Conservation (phyloP, 768 basidiomycete genomes). For the Amanita brunnescens region DNA sequence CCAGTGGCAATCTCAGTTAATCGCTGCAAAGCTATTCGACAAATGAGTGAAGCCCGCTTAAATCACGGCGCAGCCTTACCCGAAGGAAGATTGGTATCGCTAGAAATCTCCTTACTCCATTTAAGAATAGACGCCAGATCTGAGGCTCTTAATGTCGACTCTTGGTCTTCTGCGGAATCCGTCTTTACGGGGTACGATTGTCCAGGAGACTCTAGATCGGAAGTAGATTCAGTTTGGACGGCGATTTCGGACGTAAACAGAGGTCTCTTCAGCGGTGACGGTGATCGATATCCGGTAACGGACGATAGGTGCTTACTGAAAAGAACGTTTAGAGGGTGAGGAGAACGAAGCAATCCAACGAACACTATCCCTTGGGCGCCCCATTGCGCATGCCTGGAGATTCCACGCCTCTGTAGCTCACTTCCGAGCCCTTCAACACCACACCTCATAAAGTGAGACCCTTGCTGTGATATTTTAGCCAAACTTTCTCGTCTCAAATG, state of each 20-base stretch:
- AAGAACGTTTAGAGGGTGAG: background rate
- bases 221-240: slow-evolving; percentile 49
- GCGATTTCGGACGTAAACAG: slow-evolving; percentile 52
- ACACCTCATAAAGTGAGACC: slow-evolving; percentile 55
- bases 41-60: background rate
- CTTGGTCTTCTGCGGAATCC: slow-evolving; percentile 41
- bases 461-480: slow-evolving; percentile 38
- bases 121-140: slow-evolving; percentile 63
- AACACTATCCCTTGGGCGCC: slow-evolving; percentile 68
- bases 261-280: slow-evolving; percentile 41
- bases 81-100: slow-evolving; percentile 61
- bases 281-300: slow-evolving; percentile 34
- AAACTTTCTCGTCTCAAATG: background rate
- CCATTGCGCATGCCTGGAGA: slow-evolving; percentile 61
- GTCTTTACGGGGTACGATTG: slow-evolving; percentile 22
- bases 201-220: slow-evolving; percentile 17
- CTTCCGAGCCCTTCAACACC: slow-evolving; percentile 59
- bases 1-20: slow-evolving; percentile 68
- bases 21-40: slow-evolving; percentile 43
- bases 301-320: slow-evolving; percentile 43
- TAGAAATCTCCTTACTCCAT: slow-evolving; percentile 69
- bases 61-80: slow-evolving; percentile 22
- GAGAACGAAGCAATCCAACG: slow-evolving; percentile 14
- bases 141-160: slow-evolving; percentile 47
- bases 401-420: slow-evolving; percentile 60